Evolutionary conservation across 768 basidiomycete genomes (phyloP), one percentile per base, ranked within the genome.

Genomic region (Suillus luteus): DNA sequence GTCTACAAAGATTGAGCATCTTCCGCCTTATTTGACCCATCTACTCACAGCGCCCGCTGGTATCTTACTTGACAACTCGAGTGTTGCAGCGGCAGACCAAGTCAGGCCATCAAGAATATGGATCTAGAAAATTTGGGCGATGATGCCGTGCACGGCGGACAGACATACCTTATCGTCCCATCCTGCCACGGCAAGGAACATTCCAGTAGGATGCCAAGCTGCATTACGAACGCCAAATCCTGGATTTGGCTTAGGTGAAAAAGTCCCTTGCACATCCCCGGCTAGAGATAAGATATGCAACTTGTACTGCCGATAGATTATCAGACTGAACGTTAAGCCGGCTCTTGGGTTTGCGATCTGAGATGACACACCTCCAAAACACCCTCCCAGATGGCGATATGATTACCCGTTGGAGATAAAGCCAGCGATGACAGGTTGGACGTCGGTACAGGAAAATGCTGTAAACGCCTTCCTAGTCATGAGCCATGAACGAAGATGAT

Each of bases 361-460:
- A 24, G 10, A 58, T 41, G 27, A 64, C 80, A 33, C 66, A 92
- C 93, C 81, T 95, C 91, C n/a, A 94, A 75, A 11, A 89, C 83
- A 1, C 90, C 88, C 73, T 95, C 93, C 92, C 92, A 95, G 0
- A 90, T 80, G 4, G 92, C 92, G 44, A 95, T 67, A 74, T 89
- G 77, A 66, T 86, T 88, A 9, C 92, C 92, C 1, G 81, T 86
- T 1, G 93, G 92, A 22, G 93, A 95, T 27, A 95, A 76, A 2
- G 87, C 80, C 40, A 95, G 71, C 0, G 90, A 91, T 8, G 89
- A 81, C 48, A 95, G 72, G 15, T 89, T 87, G 5, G 83, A 76
- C 0, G 95, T 95, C 2, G 91, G 90, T 27, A 93, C 77, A 3
- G 91, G 83, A 67, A 94, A 96, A 76, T 96, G 93, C 95, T 95